These are phyloP conservation scores for Amanita subjunquillea DNA, from an alignment of 768 basidiomycete genomes.

Conservation along the genomic window DNA sequence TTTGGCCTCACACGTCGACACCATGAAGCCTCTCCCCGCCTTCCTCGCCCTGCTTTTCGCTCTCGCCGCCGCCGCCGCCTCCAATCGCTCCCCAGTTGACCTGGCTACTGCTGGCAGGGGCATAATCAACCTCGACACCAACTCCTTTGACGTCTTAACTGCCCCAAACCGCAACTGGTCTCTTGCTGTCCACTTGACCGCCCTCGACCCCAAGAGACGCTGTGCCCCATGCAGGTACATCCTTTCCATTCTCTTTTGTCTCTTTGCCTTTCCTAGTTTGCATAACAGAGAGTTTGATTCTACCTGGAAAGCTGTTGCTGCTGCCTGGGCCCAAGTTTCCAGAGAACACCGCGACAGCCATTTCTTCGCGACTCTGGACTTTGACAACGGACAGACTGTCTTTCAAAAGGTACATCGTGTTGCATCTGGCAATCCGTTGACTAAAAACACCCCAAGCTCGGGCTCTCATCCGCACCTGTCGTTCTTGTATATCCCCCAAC, in stretches of 20 bases:
- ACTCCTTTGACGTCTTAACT: conserved; percentile 69
- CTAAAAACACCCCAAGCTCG: conserved; percentile 40
- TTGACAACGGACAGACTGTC: conserved; percentile 60
- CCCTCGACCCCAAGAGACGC: conserved; percentile 67
- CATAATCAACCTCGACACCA: conserved; percentile 69
- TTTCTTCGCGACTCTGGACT: conserved; percentile 91
- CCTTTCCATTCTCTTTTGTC: background rate
- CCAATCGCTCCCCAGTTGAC: conserved; percentile 50
- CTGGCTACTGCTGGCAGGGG: conserved; percentile 70
- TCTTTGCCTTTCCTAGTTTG: conserved; percentile 1
- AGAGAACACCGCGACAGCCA: conserved; percentile 61
- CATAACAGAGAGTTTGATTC: conserved; percentile 75
- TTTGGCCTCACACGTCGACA: conserved; percentile 22
- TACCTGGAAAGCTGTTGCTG: conserved; percentile 69
- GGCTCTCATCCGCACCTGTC: conserved; percentile 75
- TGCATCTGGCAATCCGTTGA: background rate
- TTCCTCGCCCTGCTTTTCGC: conserved; percentile 20
- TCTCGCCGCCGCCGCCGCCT: conserved; percentile 22
- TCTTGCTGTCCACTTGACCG: conserved; percentile 82
- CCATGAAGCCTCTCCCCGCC: conserved; percentile 12
- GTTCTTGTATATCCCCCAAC: conserved; percentile 67
- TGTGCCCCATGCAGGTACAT: conserved; percentile 91
- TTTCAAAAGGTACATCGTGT: conserved; percentile 64
- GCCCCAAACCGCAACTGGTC: conserved; percentile 77
- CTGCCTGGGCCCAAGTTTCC: conserved; percentile 66